Conservation (phyloP, 2,329 filamentous ascomycete genomes). For the Hirsutella minnesotensis region DNA sequence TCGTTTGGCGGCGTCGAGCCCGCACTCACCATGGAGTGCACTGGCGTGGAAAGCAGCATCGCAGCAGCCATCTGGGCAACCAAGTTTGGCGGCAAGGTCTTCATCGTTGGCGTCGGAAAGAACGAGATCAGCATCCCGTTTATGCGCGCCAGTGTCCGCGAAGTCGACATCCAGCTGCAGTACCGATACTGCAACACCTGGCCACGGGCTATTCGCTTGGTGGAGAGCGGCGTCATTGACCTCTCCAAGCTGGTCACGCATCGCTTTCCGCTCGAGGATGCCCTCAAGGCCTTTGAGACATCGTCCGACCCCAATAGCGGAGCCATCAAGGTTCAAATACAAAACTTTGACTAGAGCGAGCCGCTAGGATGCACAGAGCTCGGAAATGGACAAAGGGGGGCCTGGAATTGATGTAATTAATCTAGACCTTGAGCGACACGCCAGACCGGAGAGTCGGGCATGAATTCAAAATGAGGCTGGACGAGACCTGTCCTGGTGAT, state of each 20-base stretch:
- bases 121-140: slow-evolving; percentile 94
- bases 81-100: slow-evolving; percentile 94
- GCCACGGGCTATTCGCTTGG: slow-evolving; percentile 81
- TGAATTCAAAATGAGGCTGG: no score
- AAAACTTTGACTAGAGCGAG: slow-evolving; percentile 47
- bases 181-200: slow-evolving; percentile 95
- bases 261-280: slow-evolving; percentile 74
- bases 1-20: slow-evolving; percentile 72
- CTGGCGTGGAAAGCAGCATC: slow-evolving; percentile 84
- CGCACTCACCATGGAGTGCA: slow-evolving; percentile 78
- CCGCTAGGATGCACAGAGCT: no score
- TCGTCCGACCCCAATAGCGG: slow-evolving; percentile 80
- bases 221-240: slow-evolving; percentile 75
- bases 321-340: slow-evolving; percentile 96
- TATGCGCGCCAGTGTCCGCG: slow-evolving; percentile 80
- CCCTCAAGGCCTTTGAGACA: slow-evolving; percentile 79
- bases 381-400: no score
- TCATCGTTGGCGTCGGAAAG: slow-evolving; percentile 90
- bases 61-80: slow-evolving; percentile 75
- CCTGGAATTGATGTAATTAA: no score
- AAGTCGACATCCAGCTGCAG: slow-evolving; percentile 93
- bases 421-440: no score
- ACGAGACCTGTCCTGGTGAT: no score
- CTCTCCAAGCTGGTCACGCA: slow-evolving; percentile 78
- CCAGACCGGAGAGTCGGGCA: no score